Percentiles rank a stretch among this genome's conserved stretches.
phyloP scores from a whole-genome alignment of 768 basidiomycete species.

The Chalciporus sphaerocephalus region DNA sequence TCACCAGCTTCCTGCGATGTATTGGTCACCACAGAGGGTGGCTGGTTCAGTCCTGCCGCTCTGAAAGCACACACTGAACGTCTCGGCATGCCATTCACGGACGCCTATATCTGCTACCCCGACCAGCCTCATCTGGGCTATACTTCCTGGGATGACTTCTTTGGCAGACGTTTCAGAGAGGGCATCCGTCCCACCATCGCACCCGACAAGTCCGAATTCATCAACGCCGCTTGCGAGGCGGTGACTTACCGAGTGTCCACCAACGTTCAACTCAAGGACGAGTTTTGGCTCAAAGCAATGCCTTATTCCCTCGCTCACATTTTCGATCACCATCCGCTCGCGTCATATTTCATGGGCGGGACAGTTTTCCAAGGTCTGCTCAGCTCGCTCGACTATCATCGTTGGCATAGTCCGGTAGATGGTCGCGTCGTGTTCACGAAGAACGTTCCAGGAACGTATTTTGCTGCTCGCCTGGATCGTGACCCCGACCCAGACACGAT shows the following conservation, averaged over 20 bases:
- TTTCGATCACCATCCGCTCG: constrained; percentile 40
- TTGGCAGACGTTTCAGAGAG: constrained; percentile 41
- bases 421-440: constrained; percentile 40
- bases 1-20: constrained; percentile 41
- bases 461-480: constrained; percentile 33
- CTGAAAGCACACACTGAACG: constrained; percentile 4
- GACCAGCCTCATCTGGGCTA: constrained; percentile 41
- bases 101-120: constrained; percentile 41
- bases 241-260: constrained; percentile 39
- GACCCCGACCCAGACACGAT: constrained; percentile 25
- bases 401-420: constrained; percentile 58
- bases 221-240: constrained; percentile 54
- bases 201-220: constrained; percentile 28
- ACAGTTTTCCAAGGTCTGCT: constrained; percentile 58
- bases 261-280: constrained; percentile 39
- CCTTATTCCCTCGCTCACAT: constrained; percentile 58
- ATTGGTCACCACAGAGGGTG: constrained; percentile 34
- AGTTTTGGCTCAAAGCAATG: constrained; percentile 61
- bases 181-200: constrained; percentile 38
- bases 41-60: constrained; percentile 47
- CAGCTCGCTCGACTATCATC: constrained; percentile 51
- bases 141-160: constrained; percentile 53
- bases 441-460: constrained; percentile 51
- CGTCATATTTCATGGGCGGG: constrained; percentile 45
- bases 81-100: constrained; percentile 29